Base-by-base conservation (phyloP, 148 eudicot genomes). In the Camellia granthamiana region DNA sequence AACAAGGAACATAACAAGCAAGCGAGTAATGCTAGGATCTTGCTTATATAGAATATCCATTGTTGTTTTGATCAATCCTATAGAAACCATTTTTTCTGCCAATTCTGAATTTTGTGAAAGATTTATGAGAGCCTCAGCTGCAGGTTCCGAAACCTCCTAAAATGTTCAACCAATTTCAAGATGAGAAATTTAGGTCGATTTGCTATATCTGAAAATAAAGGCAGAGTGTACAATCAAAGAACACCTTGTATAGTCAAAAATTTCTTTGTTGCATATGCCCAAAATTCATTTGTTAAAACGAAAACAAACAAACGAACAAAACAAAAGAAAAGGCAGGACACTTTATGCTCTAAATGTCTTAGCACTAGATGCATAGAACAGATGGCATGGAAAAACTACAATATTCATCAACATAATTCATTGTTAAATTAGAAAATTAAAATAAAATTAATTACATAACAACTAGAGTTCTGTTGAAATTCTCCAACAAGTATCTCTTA, bases 71-170 rank as follows among this genome's bases (percentile, higher is more conserved):
- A 92, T 77, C 83, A 93, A 85, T 84, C 88, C 92, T 84, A 83
- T 82, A 12, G 90, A 88, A 78, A 94, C 88, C 97, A 96, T 93
- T 87, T 93, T 89, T 73, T 75, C 91, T 15, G 93, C 95, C 69
- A 90, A 76, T 78, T 90, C 91, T 55, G 91, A 83, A 55, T 90
- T 88, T 80, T 91, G 98, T 0, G 99, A 96, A 69, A 96, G 86
- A 86, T 96, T 94, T 18, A 96, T 81, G 54, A 96, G 94, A 68
- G 99, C 91, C 84, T 96, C 90, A 0, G 91, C 95, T 38, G 97
- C 98, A 62, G 98, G 98, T 89, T 91, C 95, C 11, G 98, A 90
- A 69, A 96, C 97, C 80, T 92, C 98, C 98, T 95, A 92, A 78
- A 82, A 66, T 55, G 30, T 58, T 6, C 54, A 74, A 52, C 61